Conservation (phyloP, 2,329 filamentous ascomycete genomes). For the Tolypocladium capitatum region DNA sequence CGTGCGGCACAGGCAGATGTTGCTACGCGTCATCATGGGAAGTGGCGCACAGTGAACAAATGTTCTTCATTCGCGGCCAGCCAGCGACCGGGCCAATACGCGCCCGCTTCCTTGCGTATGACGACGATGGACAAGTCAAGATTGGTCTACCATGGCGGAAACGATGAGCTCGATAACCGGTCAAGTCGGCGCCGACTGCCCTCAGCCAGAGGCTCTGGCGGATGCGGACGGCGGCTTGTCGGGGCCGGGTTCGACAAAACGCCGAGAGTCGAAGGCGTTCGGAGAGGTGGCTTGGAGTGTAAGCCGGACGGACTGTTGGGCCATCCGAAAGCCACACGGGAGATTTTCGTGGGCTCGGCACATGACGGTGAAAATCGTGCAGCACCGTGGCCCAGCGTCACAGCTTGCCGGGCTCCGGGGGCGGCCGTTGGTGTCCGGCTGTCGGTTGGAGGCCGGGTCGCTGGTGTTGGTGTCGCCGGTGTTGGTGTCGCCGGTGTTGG, state of each 20-base stretch:
- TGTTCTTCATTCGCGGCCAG: not conserved
- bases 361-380: conserved; percentile 4
- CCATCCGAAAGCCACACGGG: conserved; percentile 4
- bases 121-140: not conserved
- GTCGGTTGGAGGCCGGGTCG: too few species aligned
- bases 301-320: not conserved
- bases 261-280: not conserved
- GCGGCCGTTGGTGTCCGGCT: not conserved
- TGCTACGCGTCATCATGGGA: not conserved
- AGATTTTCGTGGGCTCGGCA: conserved; percentile 7
- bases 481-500: too few species aligned
- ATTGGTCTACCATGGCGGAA: not conserved
- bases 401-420: not conserved
- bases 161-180: too few species aligned
- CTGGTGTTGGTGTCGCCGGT: too few species aligned
- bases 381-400: not conserved
- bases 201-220: not conserved
- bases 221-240: not conserved
- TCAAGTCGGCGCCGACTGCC: not conserved
- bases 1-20: not conserved
- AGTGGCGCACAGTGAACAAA: not conserved
- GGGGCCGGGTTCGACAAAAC: conserved; percentile 1
- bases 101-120: not conserved
- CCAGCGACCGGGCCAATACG: not conserved
- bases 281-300: not conserved